Evolutionary conservation across 148 eudicot species (phyloP).

Genomic region (Rhododendron vialii): DNA sequence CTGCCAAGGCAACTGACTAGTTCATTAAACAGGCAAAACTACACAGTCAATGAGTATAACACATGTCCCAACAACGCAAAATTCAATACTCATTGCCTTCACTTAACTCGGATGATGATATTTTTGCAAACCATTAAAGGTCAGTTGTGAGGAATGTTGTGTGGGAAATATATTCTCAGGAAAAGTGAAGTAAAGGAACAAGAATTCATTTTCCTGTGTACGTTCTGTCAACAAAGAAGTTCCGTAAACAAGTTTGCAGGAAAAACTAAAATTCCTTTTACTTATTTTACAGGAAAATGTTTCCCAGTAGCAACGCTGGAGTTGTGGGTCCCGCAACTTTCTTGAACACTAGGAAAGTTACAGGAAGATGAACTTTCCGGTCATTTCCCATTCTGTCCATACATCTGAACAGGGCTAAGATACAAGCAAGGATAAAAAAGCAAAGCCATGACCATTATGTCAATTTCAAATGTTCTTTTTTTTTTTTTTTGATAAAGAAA

Average conservation of each 20-base stretch:
- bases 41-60: neutral
- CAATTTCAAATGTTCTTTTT: neutral
- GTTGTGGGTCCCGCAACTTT: neutral
- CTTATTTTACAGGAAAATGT: neutral
- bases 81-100: neutral
- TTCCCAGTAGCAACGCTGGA: neutral
- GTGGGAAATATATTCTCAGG: neutral
- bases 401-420: neutral
- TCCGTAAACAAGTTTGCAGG: neutral
- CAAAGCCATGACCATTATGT: neutral
- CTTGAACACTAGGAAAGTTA: neutral
- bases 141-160: neutral
- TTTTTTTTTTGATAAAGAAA: neutral
- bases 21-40: neutral
- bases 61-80: neutral
- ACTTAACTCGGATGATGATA: neutral
- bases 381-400: neutral
- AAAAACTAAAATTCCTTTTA: neutral
- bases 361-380: neutral
- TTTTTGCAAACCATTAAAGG: neutral
- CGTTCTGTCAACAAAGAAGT: neutral
- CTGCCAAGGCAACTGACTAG: constrained; percentile 20
- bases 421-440: neutral
- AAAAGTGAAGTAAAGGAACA: neutral
- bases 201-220: neutral